phyloP scores from a whole-genome alignment of 805 yeast genomes.

The Wickerhamiella allomyrinae region DNA sequence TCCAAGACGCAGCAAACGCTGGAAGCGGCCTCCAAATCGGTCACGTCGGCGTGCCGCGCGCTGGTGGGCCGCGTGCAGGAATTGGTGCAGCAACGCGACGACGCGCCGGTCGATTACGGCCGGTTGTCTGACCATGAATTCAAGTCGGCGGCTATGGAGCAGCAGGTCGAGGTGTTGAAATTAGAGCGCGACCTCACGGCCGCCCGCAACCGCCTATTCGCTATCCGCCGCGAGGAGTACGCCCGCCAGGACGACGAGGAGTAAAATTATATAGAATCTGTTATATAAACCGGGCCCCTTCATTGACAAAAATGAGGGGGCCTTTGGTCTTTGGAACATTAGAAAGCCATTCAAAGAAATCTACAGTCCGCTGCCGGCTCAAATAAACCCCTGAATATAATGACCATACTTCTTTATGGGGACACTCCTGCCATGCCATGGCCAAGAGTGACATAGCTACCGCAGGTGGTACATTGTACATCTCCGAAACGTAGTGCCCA shows the following conservation, averaged over 20 bases:
- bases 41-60: constrained; percentile 59
- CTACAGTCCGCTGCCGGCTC: too few relatives aligned
- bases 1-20: constrained; percentile 64
- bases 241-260: constrained; percentile 48
- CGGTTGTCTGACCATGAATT: constrained; percentile 63
- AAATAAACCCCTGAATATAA: too few relatives aligned
- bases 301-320: background rate
- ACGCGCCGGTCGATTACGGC: constrained; percentile 47
- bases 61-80: constrained; percentile 58
- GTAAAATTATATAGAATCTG: too few relatives aligned
- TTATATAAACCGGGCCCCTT: too few relatives aligned
- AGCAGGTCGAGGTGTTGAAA: constrained; percentile 77
- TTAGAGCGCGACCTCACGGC: constrained; percentile 55
- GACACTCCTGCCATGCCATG: too few relatives aligned
- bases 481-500: too few relatives aligned
- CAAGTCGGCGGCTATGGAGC: constrained; percentile 80
- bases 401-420: too few relatives aligned
- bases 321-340: background rate
- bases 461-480: too few relatives aligned
- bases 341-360: background rate
- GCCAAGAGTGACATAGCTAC: too few relatives aligned
- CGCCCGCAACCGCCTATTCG: constrained; percentile 73
- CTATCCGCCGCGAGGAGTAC: constrained; percentile 68
- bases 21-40: constrained; percentile 54
- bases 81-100: constrained; percentile 32